Base-by-base conservation (phyloP, 1,284 basidiomycete species). In the Polyporus tsugae region DNA sequence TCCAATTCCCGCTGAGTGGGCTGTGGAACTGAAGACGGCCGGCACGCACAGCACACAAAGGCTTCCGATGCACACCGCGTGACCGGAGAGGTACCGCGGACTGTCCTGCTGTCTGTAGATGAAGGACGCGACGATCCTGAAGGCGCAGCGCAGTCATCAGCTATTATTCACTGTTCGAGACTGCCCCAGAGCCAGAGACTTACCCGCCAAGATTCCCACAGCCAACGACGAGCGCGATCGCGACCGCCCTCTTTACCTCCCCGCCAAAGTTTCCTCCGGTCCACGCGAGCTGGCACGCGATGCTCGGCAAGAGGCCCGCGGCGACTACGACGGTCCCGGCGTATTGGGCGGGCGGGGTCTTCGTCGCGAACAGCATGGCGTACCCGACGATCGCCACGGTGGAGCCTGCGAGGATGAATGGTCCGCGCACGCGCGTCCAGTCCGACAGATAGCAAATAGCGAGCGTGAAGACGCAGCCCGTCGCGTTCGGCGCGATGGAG, bases 201-300 rank as follows among this genome's bases (percentile, higher is more conserved):
- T 13, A 25, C 46, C 46, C 88, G 4, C 89, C 91, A 29, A 89
- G 81, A 70, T 92, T 89, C 11, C 89, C 90, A 15, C 91, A 85
- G 11, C 85, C 85, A 66, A 92, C 90, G 75, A 91, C 87, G 83
- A 90, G 85, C 0, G 88, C 90, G 1, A 90, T 82, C 0, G 86
- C 88, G 0, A 88, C 83, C 0, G 89, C 90, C 2, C 90, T 84
- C 76, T 91, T 91, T 1, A 89, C 91, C 73, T 91, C 90, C 4
- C 87, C 87, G 2, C 87, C 87, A 13, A 91, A 85, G 70, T 91
- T 92, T 77, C 91, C 89, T 10, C 86, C 82, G 0, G 89, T 87
- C 87, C 90, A 90, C 63, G 86, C 87, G 13, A 89, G 76, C 36
- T 89, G 79, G 22, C 89, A 78, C 1, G 89, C 84, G 71, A 88